Base-by-base conservation (phyloP, 352 stramenopile genomes). In the Phytophthora chlamydospora region DNA sequence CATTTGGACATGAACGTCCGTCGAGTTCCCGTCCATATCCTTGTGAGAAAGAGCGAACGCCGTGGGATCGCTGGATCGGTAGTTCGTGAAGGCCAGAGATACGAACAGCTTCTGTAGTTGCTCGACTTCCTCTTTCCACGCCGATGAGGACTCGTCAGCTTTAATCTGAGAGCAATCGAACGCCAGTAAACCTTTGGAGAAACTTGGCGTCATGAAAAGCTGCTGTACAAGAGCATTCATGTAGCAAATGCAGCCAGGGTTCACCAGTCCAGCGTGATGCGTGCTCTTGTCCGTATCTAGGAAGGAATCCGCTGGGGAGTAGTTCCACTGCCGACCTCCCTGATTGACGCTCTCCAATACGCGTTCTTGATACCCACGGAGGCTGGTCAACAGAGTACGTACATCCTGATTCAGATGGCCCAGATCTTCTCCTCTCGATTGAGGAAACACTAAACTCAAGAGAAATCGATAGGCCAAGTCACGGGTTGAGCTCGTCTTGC, bases 221-320 rank as follows among this genome's bases (percentile, higher is more conserved):
- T 99, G 96, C 64, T 99, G 98, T 3, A 99, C 68, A 0, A 99
- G 77, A 0, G 95, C 97, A 74, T 99, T 99, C 96, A 99, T 99
- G 83, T 99, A 99, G 80, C 98, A 99, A 9, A 98, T 99, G 58
- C 96, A 99, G 7, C 98, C 98, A 43, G 98, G 96, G 64, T 99
- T 99, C 39, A 97, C 89, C 1, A 99, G 75, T 7, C 97, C 98
- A 39, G 85, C 86, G 11, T 85, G 75, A 1, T 53, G n/a, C 12
- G 65, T 68, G 2, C 42, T 75, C 16, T 56, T 61, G 12, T 42
- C 34, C 0, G 24, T 8, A 29, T 73, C 66, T 13, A 80, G 62
- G 11, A 90, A 64, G 9, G 77, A 70, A 4, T 95, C 75, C 7
- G 42, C 24, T 6, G 85, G 80, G 2, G 46, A 32, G 41, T 83